Percentiles rank a stretch among this genome's conserved stretches.
Conservation (phyloP, 2,329 filamentous ascomycete species). For the Arthrobotrys musiformis region DNA sequence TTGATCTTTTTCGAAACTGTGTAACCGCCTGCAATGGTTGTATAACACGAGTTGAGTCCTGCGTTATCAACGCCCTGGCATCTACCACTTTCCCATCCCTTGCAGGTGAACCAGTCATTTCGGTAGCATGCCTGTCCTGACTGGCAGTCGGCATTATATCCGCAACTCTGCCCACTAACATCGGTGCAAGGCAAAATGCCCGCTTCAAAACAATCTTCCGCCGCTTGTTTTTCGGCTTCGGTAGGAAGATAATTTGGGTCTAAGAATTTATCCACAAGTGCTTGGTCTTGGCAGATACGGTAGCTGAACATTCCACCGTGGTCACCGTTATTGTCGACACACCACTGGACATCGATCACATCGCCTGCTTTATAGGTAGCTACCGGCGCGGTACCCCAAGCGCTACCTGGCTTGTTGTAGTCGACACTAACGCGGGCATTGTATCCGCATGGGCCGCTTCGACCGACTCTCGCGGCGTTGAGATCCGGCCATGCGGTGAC, state of each 20-base stretch:
- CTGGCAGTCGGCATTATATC: conserved; percentile 66
- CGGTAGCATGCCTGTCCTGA: conserved; percentile 63
- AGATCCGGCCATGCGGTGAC: conserved; percentile 67
- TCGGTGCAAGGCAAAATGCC: conserved; percentile 67
- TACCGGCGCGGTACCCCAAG: conserved; percentile 64
- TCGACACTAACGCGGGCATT: conserved; percentile 68
- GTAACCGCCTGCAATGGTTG: conserved; percentile 68
- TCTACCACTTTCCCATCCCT: conserved; percentile 63
- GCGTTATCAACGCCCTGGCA: conserved; percentile 66
- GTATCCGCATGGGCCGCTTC: conserved; percentile 68
- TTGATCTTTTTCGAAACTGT: conserved; percentile 68
- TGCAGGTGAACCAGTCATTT: conserved; percentile 66
- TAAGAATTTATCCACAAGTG: conserved; percentile 67
- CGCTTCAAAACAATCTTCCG: conserved; percentile 67
- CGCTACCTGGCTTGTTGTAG: conserved; percentile 66
- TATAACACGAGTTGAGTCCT: conserved; percentile 65
- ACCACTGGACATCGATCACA: conserved; percentile 68
- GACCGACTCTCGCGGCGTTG: conserved; percentile 64
- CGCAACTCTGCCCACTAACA: conserved; percentile 67
- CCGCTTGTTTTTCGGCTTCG: conserved; percentile 67
- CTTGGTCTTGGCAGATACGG: conserved; percentile 68
- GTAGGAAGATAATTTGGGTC: conserved; percentile 66
- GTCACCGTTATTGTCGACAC: conserved; percentile 69
- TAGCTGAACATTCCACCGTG: conserved; percentile 70
- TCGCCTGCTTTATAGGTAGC: conserved; percentile 66